phyloP scores from a whole-genome alignment of 139 green algal species.

The Dunaliella primolecta region DNA sequence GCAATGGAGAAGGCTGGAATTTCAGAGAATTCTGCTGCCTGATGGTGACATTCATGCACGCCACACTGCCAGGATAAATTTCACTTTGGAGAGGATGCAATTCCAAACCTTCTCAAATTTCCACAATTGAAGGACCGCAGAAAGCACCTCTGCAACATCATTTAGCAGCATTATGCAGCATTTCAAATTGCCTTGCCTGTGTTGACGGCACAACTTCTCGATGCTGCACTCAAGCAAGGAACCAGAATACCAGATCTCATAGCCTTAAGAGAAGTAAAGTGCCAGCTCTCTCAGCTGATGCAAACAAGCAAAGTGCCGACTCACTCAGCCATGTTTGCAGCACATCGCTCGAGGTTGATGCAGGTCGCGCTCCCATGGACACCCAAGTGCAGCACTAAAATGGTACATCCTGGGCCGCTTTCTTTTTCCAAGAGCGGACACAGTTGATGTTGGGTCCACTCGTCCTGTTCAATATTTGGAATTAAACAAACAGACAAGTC shows the following conservation, averaged over 20 bases:
- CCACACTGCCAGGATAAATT: neutral
- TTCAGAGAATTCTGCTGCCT: neutral
- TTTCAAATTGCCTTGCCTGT: neutral
- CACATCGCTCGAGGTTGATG: neutral
- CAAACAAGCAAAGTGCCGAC: neutral
- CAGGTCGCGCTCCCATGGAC: neutral
- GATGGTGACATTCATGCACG: neutral
- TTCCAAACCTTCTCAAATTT: too few species aligned
- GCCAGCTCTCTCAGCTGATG: neutral
- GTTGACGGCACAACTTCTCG: neutral
- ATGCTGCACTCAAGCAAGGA: too few species aligned
- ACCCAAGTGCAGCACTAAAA: neutral
- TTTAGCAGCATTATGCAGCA: neutral
- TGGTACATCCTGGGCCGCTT: neutral
- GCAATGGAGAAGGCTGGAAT: neutral
- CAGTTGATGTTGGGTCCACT: neutral
- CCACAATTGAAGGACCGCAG: neutral
- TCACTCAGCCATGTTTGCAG: neutral
- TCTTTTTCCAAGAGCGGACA: neutral
- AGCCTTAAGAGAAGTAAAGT: too few species aligned
- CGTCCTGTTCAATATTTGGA: neutral
- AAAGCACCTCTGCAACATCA: too few species aligned
- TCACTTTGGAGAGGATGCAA: too few species aligned
- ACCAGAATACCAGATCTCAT: too few species aligned
- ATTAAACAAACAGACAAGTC: neutral